Percentiles rank a stretch among this genome's conserved stretches.
phyloP scores from a whole-genome alignment of 495 filamentous ascomycete genomes.

The Beverwykella pulmonaria region DNA sequence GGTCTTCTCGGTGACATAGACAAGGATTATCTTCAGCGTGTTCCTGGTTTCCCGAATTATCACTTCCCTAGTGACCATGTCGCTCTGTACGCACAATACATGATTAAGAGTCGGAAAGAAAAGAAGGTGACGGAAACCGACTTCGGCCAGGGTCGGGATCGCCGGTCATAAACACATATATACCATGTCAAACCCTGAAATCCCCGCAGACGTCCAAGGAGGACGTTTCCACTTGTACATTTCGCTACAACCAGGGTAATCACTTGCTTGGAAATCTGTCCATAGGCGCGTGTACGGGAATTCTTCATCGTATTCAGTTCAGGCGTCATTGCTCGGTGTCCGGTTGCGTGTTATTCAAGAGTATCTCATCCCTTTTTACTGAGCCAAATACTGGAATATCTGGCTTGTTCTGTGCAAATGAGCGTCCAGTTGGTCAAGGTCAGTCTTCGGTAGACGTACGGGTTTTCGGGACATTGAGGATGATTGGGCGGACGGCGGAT shows the following conservation, averaged over 20 bases:
- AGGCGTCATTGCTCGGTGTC: conserved; percentile 15
- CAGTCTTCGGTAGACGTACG: neutral
- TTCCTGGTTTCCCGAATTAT: conserved; percentile 94
- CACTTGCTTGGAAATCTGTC: conserved; percentile 22
- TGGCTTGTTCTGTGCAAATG: conserved; percentile 1
- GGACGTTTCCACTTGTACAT: neutral
- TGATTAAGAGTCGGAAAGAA: conserved; percentile 83
- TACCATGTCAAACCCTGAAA: neutral
- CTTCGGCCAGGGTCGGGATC: conserved; percentile 53
- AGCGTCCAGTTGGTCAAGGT: neutral
- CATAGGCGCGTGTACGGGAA: conserved; percentile 25
- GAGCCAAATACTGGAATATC: conserved; percentile 3
- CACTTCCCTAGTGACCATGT: conserved; percentile 98
- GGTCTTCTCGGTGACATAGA: conserved; percentile 89
- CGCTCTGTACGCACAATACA: conserved; percentile 87
- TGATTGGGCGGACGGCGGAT: conserved; percentile 2
- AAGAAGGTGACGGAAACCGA: conserved; percentile 70
- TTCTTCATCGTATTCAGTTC: neutral
- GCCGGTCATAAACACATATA: neutral
- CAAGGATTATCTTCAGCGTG: conserved; percentile 80
- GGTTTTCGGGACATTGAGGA: neutral
- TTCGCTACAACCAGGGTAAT: neutral
- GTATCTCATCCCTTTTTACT: neutral
- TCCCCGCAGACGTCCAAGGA: neutral
- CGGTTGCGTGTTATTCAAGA: conserved; percentile 3